phyloP scores from a whole-genome alignment of 495 filamentous ascomycete species.

The Pseudevernia furfuracea region DNA sequence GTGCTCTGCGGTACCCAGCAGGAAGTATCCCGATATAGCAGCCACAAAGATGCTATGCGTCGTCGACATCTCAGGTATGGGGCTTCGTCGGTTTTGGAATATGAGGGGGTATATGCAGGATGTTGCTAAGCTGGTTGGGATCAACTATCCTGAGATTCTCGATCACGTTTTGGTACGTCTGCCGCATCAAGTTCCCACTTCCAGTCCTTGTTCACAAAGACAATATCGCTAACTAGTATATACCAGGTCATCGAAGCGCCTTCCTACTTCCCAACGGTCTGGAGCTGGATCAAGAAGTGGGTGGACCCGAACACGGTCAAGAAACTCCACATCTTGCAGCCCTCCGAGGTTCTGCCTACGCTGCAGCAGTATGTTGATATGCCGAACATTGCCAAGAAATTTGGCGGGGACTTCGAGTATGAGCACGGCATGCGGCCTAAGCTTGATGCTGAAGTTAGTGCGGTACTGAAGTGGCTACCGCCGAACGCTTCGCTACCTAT shows the following conservation, averaged over 20 bases:
- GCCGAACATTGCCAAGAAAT: slow-evolving; percentile 61
- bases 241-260: slow-evolving; percentile 74
- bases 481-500: slow-evolving; percentile 8
- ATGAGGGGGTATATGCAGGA: slow-evolving; percentile 85
- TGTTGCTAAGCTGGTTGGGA: slow-evolving; percentile 70
- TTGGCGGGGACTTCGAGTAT: slow-evolving; percentile 76
- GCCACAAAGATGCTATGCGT: slow-evolving; percentile 80
- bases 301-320: slow-evolving; percentile 85
- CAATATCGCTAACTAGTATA: neutral
- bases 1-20: slow-evolving; percentile 59
- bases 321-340: slow-evolving; percentile 80
- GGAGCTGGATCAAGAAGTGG: slow-evolving; percentile 91
- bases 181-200: neutral
- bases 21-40: slow-evolving; percentile 62
- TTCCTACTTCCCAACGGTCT: slow-evolving; percentile 83
- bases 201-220: neutral
- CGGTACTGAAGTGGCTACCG: neutral
- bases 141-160: slow-evolving; percentile 83
- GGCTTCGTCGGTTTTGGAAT: slow-evolving; percentile 87
- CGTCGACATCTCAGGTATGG: slow-evolving; percentile 75
- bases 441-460: slow-evolving; percentile 40
- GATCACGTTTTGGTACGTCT: slow-evolving; percentile 67
- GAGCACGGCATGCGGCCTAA: slow-evolving; percentile 62
- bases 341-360: slow-evolving; percentile 60
- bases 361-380: slow-evolving; percentile 72